A percentile compares a stretch with the other conserved stretches of the same genome.
Evolutionary conservation across 23 red algal genomes (phyloP).

Genomic region (Gracilaria caudata): DNA sequence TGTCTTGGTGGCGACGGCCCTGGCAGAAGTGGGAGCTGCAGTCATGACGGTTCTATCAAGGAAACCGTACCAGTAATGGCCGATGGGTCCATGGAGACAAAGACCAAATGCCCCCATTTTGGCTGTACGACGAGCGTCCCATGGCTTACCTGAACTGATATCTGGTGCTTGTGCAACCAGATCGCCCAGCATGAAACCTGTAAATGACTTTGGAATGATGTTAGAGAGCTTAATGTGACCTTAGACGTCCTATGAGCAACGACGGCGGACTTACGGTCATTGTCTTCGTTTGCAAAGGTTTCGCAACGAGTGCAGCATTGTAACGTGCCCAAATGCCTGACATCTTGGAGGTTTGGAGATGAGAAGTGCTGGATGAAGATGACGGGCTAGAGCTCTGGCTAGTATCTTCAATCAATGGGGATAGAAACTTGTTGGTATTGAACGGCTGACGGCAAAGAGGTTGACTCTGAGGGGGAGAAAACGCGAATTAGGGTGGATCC

Average conservation of each 20-base stretch:
- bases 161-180: constrained; percentile 97
- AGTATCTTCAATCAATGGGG: neutral
- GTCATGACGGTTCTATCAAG: constrained; percentile 97
- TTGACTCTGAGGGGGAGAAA: neutral
- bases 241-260: neutral
- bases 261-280: constrained; percentile 80
- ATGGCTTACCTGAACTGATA: constrained; percentile 81
- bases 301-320: constrained; percentile 83
- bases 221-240: neutral
- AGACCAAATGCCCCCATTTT: constrained; percentile 92
- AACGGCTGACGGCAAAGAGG: neutral
- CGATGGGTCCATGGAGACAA: constrained; percentile 93
- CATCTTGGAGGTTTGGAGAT: constrained; percentile 37
- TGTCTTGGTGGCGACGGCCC: constrained; percentile 93
- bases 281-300: constrained; percentile 97
- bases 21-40: constrained; percentile 75
- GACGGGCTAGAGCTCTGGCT: neutral
- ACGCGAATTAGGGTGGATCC: too few species aligned
- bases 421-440: neutral
- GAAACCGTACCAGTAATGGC: constrained; percentile 99
- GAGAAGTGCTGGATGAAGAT: neutral
- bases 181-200: constrained; percentile 97
- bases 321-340: constrained; percentile 96
- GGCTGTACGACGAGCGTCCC: constrained; percentile 90
- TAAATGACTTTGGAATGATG: constrained; percentile 74